Evolutionary conservation across 2,329 filamentous ascomycete species (phyloP), one percentile per base, ranked within the genome.

Genomic region (Bertia moriformis): DNA sequence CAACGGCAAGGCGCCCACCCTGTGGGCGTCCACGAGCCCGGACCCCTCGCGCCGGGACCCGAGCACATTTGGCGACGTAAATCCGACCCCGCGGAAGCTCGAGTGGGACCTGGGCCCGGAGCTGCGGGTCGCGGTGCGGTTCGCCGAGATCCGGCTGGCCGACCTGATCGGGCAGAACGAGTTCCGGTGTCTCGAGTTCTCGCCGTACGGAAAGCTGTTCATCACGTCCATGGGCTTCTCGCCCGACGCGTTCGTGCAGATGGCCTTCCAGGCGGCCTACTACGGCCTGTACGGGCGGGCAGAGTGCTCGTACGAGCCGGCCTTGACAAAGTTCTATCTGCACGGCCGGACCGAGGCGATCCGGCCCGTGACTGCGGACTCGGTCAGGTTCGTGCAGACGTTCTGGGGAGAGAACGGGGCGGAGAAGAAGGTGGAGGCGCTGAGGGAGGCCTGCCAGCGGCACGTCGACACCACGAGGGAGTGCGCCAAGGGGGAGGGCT

Each of bases 91-190:
- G 3, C 86, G 93, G 58, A 96, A 95, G 60, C 70, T 96, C 1
- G 89, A 95, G 57, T 98, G 91, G 91, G 88, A 95, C 48, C 91
- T 96, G 86, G 69, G 80, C 1, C 88, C 91, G 0, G 89, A 96
- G 56, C 69, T 96, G 14, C 83, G 77, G 47, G 89, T 93, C 35
- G 89, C 91, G 1, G 69, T 96, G 4, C 83, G 91, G 4, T 98
- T 96, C 51, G 91, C 91, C 19, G 91, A 96, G 62, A 95, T 89
- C 0, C 73, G 91, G 27, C 69, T 96, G 5, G 87, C 91, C 15
- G 91, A 98, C 56, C 67, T 96, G 32, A 93, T 96, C 49, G 82
- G 89, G 53, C 91, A 98, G 56, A 95, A 95, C 51, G 91, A 98
- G 59, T 95, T 96, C 50, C 73, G 87, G 44, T 93, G 87, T 12